phyloP scores from a whole-genome alignment of 345 rosid genomes.

The Eucalyptus erythrocorys region DNA sequence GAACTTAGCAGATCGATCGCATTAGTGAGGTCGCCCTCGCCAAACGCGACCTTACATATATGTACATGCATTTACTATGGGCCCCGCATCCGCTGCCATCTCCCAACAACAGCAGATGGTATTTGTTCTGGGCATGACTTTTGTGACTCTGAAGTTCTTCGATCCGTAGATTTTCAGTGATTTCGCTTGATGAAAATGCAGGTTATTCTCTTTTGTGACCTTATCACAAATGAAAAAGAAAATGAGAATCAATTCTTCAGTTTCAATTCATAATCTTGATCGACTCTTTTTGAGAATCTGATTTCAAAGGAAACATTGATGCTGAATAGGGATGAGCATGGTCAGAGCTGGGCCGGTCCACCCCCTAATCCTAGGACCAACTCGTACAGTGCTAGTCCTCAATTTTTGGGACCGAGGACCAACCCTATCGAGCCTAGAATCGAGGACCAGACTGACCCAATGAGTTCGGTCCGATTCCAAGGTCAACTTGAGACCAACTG shows the following conservation, averaged over 20 bases:
- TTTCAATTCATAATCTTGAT: not conserved
- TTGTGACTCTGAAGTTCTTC: not conserved
- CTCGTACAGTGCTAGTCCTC: too few relatives aligned
- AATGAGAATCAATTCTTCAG: not conserved
- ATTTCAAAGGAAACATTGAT: not conserved
- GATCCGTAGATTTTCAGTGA: not conserved
- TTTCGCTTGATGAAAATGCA: not conserved
- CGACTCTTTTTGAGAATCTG: not conserved
- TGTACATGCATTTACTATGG: not conserved
- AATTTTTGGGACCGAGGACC: too few relatives aligned
- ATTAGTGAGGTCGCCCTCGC: fast-evolving
- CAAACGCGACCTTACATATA: not conserved
- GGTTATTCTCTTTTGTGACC: not conserved
- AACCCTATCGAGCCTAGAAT: too few relatives aligned
- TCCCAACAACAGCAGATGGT: not conserved
- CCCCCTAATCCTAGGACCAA: too few relatives aligned
- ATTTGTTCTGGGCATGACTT: not conserved
- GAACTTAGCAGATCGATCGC: not conserved
- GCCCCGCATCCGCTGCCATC: not conserved
- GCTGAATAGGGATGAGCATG: too few relatives aligned
- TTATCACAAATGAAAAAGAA: not conserved
- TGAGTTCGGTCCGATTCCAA: too few relatives aligned
- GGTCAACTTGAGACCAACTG: too few relatives aligned
- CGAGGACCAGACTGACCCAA: too few relatives aligned
- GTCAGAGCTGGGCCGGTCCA: too few relatives aligned